phyloP scores from a whole-genome alignment of 805 yeast species.

The Maudiozyma barnettii region DNA sequence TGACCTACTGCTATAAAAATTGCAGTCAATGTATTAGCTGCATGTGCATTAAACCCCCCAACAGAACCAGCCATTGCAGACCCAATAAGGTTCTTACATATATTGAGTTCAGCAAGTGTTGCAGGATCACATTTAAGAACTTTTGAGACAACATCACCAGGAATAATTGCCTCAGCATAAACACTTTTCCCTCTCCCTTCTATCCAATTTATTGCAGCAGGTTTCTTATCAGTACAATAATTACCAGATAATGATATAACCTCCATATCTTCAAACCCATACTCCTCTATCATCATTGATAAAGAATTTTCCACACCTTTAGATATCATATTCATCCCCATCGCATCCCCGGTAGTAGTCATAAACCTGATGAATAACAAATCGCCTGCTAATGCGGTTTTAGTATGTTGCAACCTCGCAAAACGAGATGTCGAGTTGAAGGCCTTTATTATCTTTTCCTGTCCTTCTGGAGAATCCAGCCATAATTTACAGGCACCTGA shows the following conservation, averaged over 20 bases:
- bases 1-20: slow-evolving; percentile 93
- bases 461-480: slow-evolving; percentile 95
- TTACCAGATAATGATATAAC: slow-evolving; percentile 92
- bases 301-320: slow-evolving; percentile 91
- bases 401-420: slow-evolving; percentile 84
- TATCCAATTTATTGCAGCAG: slow-evolving; percentile 98
- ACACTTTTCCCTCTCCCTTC: slow-evolving; percentile 98
- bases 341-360: slow-evolving; percentile 99
- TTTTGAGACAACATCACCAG: slow-evolving; percentile 65
- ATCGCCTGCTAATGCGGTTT: slow-evolving; percentile 92
- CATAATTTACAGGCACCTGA: slow-evolving; percentile 93
- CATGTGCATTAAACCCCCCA: slow-evolving; percentile 98
- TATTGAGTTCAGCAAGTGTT: slow-evolving; percentile 82
- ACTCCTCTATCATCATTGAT: slow-evolving; percentile 73
- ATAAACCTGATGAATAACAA: slow-evolving; percentile 82
- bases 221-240: slow-evolving; percentile 94
- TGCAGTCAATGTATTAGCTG: slow-evolving; percentile 93
- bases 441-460: slow-evolving; percentile 66
- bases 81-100: slow-evolving; percentile 84
- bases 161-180: slow-evolving; percentile 91
- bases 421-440: slow-evolving; percentile 95
- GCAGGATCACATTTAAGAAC: slow-evolving; percentile 89
- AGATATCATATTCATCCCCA: slow-evolving; percentile 99
- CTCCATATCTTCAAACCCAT: slow-evolving; percentile 91
- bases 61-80: slow-evolving; percentile 97